A percentile compares a stretch with the other conserved stretches of the same genome.
Evolutionary conservation across 192 early-diverging fungal species (phyloP).

Genomic region (Entophlyctis luteolus): DNA sequence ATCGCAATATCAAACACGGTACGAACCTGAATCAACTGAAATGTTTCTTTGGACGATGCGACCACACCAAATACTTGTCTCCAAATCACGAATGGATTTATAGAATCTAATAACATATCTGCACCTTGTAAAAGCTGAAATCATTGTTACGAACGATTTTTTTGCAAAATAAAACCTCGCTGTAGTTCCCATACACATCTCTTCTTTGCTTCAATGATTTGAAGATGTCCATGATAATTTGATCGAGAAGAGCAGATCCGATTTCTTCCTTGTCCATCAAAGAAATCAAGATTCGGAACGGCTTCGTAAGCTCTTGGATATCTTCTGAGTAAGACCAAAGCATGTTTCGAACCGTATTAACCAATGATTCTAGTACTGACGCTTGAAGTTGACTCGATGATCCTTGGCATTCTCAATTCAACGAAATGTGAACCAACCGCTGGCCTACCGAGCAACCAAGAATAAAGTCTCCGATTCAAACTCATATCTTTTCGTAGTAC

Average conservation of each 20-base stretch:
- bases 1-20: conserved; percentile 7
- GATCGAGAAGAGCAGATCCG: conserved; percentile 68
- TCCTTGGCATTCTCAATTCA: not conserved
- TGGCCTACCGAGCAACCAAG: conserved; percentile 65
- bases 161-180: conserved; percentile 4
- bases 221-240: conserved; percentile 69
- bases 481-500: conserved; percentile 91
- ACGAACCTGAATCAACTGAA: conserved; percentile 14
- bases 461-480: conserved; percentile 84
- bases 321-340: conserved; percentile 11
- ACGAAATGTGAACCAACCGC: not conserved
- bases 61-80: too few relatives aligned
- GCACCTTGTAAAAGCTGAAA: conserved; percentile 71
- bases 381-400: not conserved
- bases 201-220: conserved; percentile 53
- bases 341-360: conserved; percentile 10
- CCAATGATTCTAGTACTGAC: not conserved
- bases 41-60: not conserved
- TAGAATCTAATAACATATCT: conserved; percentile 84
- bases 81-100: conserved; percentile 85
- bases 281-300: conserved; percentile 79
- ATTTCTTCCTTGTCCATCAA: conserved; percentile 82
- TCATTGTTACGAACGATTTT: not conserved
- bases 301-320: conserved; percentile 50
- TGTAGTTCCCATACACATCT: not conserved